These are phyloP conservation scores for Ophioceras dolichostomum DNA, from an alignment of 2,329 filamentous ascomycete species.

Conservation along the genomic window DNA sequence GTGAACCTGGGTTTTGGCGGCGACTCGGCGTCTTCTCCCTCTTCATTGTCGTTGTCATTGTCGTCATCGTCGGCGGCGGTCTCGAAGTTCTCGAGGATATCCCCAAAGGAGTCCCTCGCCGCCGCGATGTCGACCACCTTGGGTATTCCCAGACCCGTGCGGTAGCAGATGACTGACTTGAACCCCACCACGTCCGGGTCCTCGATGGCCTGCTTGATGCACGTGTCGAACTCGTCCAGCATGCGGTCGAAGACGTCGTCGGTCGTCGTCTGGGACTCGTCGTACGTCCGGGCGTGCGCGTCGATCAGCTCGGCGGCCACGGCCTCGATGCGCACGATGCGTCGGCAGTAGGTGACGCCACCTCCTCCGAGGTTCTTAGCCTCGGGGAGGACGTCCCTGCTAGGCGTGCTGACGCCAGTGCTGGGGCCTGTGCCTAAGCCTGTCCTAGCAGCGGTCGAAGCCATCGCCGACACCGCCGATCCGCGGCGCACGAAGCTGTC, in stretches of 20 bases:
- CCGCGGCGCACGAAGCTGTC: conserved; percentile 49
- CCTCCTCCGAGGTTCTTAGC: too few relatives aligned
- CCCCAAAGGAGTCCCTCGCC: conserved; percentile 23
- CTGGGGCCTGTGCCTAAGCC: too few relatives aligned
- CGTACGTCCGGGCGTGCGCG: conserved; percentile 21
- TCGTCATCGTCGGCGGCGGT: conserved; percentile 9
- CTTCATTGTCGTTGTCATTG: too few relatives aligned
- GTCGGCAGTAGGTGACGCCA: conserved; percentile 54
- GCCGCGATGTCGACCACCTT: conserved; percentile 26
- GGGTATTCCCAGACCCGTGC: conserved; percentile 56
- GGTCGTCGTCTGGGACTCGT: conserved; percentile 13
- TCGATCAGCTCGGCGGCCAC: conserved; percentile 52
- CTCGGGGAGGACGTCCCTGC: too few relatives aligned
- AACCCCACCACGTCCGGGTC: conserved; percentile 65
- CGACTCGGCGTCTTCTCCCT: too few relatives aligned
- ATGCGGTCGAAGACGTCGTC: conserved; percentile 29
- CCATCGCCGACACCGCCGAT: too few relatives aligned
- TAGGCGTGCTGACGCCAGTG: too few relatives aligned
- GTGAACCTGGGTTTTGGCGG: too few relatives aligned
- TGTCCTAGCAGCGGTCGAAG: too few relatives aligned
- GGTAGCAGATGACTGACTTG: conserved; percentile 75
- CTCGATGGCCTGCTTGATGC: conserved; percentile 43
- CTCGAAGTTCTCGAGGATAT: conserved; percentile 20
- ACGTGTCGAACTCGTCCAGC: conserved; percentile 32
- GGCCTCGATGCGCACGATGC: conserved; percentile 68